Base-by-base conservation (phyloP, 1,139 yeast species). In the Nadsonia starkeyi-henricii region DNA sequence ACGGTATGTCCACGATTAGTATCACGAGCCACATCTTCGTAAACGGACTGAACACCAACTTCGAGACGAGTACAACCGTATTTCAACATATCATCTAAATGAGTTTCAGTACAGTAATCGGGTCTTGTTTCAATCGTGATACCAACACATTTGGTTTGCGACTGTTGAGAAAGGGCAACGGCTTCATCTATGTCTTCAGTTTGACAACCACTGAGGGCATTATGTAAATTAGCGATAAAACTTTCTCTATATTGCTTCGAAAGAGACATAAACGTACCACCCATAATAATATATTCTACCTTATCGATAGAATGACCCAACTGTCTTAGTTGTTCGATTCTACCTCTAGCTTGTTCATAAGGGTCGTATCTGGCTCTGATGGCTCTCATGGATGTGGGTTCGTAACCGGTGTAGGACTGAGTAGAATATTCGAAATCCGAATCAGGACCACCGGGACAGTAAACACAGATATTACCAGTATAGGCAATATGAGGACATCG, bases 371-470 rank as follows among this genome's bases (percentile, higher is more conserved):
- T 76, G 0, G 98, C 98, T 55, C 98, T 73, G 55, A 91, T 91
- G 12, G 98, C 98, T 59, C 99, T 76, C 99, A 91, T 91, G 2
- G 96, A 88, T 0, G 99, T 91, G 7, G 99, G 99, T 63, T 91
- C 99, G 62, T 93, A 91, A 42, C 99, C 99, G 0, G 99, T 91
- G 61, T 91, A 91, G 1, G 97, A 88, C 66, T 91, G 99, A 1
- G 99, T 91, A 1, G 96, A 85, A 64, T 91, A 91, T 63, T 91
- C 99, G 62, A 91, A 91, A 68, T 91, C 99, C 1, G 95, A 83
- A 64, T 91, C 99, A 1, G 99, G 99, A 1, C 99, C 99, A 52
- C 99, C 99, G 3, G 99, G 99, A 69, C 99, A 91, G 64, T 91
- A 91, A 17, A 91, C 98, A 72, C 99, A 91, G 54, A 91, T 91